Base-by-base conservation (phyloP, 1,284 basidiomycete genomes). In the Ustanciosporium gigantosporum region DNA sequence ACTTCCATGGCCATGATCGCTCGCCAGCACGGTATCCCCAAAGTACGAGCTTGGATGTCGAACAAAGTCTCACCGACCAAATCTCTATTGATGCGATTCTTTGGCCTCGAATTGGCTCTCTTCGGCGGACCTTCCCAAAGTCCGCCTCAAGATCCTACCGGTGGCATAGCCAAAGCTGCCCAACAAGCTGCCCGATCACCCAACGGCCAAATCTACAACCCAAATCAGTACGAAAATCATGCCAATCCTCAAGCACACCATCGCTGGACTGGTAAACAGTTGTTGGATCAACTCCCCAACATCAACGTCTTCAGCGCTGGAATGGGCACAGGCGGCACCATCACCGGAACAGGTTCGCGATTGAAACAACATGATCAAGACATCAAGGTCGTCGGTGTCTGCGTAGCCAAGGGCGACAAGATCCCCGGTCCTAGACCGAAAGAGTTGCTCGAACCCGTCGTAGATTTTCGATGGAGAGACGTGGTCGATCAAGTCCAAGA, bases 21-120 rank as follows among this genome's bases (percentile, higher is more conserved):
- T 0, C 55, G 49, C 36, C 61, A 64, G 25, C 46, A 53, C 38
- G 55, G 55, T 38, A 46, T 67, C 11, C 17, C 34, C 2, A 46
- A 45, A 9, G 50, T 61, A 11, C 41, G 46, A 16, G 59, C 64
- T 9, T 65, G 48, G 45, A 52, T 68, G 46, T 52, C 48, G 11
- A 68, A 68, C 56, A 65, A 68, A 39, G 49, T 60, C 22, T 51
- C 41, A n/a, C 45, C 48, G 29, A 50, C 65, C 37, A 68, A 68
- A 32, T 35, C 56, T 3, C 48, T 53, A 4, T 41, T 67, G 6
- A 55, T 67, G 65, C 53, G 65, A 9, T 59, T 68, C 34, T 68
- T 68, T n/a, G 65, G 65, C 19, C 56, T 68, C 15, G 48, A 61
- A 25, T 45, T 68, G 14, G 42, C 46, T 2, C 52, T 68, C n/a